Base-by-base conservation (phyloP, 192 early-diverging fungal species). In the Mortierella hygrophila region DNA sequence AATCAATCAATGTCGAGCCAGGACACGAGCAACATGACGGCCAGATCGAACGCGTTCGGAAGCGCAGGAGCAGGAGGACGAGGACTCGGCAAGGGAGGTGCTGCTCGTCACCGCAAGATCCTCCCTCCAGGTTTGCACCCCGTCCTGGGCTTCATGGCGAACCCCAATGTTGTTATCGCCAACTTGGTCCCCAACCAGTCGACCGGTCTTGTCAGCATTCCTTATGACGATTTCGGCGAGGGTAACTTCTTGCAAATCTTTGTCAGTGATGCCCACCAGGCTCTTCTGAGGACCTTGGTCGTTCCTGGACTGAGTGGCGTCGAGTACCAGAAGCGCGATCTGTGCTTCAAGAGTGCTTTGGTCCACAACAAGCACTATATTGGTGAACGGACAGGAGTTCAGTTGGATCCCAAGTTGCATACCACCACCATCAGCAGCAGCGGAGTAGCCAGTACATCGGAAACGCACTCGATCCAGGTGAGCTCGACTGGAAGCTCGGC, bases 311-410 rank as follows among this genome's bases (percentile, higher is more conserved):
- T 52, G 38, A n/a, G 15, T 10, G 42, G 44, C 10, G 5, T 11
- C 1, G 57, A 72, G 11, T 49, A 72, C 32, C 71, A 81, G 35
- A 80, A 69, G 35, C 74, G 84, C 6, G 84, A 86, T 75, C 52
- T 86, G 54, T 41, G 84, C 2, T 86, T 86, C 18, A 80, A 75
- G 65, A 86, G 84, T 26, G 9, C 75, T 0, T 32, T 80, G 74
- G 71, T 70, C 23, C 49, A 81, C 9, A 41, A 16, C 6, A 81
- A 63, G 42, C 84, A 86, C 41, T 86, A 77, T 38, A 86, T 81
- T 49, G 74, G 79, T 1, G 84, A 86, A 71, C 76, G 79, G 20
- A 55, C 71, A 1, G 84, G 84, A 35, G 29, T 77, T 6, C 47
- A 52, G 6, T 29, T 86, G 63, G 79, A 86, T 40, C 79, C 84